A percentile compares a stretch with the other conserved stretches of the same genome.
phyloP scores from a whole-genome alignment of 2,329 filamentous ascomycete species.

The Fusarium nanum region DNA sequence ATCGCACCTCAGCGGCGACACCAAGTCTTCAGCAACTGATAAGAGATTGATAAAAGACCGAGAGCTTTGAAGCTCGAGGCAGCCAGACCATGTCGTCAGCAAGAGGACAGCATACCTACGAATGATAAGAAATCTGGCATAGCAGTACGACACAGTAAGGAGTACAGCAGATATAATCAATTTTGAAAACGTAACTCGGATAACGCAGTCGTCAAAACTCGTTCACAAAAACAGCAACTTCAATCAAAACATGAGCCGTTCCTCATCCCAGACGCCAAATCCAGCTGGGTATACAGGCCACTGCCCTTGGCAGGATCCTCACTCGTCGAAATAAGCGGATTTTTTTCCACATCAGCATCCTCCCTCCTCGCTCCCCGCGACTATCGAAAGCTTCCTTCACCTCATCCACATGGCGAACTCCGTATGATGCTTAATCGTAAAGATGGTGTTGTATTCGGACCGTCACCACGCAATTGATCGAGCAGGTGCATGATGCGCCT shows the following conservation, averaged over 20 bases:
- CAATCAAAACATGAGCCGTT: constrained; percentile 45
- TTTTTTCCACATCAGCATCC: constrained; percentile 20
- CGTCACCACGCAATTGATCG: background rate
- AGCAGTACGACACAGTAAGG: background rate
- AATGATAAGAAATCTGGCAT: background rate
- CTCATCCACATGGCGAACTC: background rate
- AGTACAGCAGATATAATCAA: constrained; percentile 22
- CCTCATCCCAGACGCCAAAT: constrained; percentile 49
- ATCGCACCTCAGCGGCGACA: background rate
- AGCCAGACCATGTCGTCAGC: background rate
- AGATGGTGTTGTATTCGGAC: constrained; percentile 1
- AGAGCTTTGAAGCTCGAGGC: background rate
- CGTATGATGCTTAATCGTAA: background rate
- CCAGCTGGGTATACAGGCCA: constrained; percentile 46
- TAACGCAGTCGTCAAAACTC: constrained; percentile 32
- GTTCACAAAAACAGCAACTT: constrained; percentile 37
- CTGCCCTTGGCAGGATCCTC: constrained; percentile 42
- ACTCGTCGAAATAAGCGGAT: constrained; percentile 39
- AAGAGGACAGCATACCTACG: background rate
- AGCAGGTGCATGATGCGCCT: constrained; percentile 44
- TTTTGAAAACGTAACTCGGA: constrained; percentile 26
- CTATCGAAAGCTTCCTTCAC: background rate
- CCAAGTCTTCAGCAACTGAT: background rate
- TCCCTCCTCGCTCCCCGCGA: constrained; percentile 1
- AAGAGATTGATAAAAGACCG: background rate